These are phyloP conservation scores for Salix caprea DNA, from an alignment of 345 rosid species.

Conservation along the genomic window DNA sequence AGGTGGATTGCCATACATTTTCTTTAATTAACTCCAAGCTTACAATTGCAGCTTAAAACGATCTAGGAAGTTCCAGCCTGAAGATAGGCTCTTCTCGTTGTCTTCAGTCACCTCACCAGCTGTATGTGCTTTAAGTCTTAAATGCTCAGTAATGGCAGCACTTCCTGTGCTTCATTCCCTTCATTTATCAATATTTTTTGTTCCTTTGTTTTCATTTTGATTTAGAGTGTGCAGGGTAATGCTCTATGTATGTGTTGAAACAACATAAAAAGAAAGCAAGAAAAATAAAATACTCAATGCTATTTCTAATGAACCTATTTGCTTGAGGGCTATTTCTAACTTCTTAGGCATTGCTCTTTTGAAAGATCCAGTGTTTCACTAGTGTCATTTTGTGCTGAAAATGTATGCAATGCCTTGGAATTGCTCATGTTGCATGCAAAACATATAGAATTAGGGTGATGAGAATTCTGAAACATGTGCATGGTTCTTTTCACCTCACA, in stretches of 20 bases:
- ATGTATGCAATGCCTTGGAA: background rate
- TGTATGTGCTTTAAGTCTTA: slow-evolving; percentile 41
- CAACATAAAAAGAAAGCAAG: background rate
- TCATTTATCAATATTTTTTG: background rate
- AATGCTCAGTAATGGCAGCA: background rate
- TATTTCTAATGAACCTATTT: background rate
- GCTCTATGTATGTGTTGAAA: background rate
- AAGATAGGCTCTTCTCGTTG: slow-evolving; percentile 88
- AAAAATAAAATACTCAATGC: background rate
- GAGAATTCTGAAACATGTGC: background rate
- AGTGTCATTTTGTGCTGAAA: background rate
- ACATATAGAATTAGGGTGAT: background rate
- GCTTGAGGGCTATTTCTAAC: background rate
- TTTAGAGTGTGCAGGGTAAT: background rate
- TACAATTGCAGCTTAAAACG: slow-evolving; percentile 72
- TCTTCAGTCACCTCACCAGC: slow-evolving; percentile 94
- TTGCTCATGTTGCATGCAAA: background rate
- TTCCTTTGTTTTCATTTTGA: background rate
- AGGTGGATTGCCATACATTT: background rate
- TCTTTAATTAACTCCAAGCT: slow-evolving; percentile 1
- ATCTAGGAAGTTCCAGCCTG: slow-evolving; percentile 90
- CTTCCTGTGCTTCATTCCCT: background rate
- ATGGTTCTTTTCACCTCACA: background rate
- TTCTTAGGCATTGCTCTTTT: background rate
- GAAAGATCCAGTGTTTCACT: background rate